Percentiles rank a stretch among this genome's conserved stretches.
phyloP scores from a whole-genome alignment of 140 eudicot genomes.

The Flaveria floridana region DNA sequence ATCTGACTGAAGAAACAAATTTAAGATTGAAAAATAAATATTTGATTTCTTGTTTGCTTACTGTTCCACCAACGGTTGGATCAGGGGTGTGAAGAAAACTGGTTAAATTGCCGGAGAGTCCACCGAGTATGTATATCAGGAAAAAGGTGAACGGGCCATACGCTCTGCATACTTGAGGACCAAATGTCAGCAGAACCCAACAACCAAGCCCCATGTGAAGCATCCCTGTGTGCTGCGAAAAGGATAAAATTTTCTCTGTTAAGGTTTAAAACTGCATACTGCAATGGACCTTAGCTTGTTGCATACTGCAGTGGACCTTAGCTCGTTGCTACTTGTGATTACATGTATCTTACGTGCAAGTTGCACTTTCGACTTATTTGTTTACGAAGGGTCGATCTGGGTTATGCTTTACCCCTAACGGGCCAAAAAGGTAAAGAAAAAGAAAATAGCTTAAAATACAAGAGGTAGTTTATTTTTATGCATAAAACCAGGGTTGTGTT shows the following conservation, averaged over 20 bases:
- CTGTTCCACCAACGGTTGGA: constrained; percentile 92
- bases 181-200: constrained; percentile 74
- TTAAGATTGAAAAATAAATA: not conserved
- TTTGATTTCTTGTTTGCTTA: constrained; percentile 39
- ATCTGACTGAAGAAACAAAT: constrained; percentile 4
- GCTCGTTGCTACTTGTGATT: constrained; percentile 1
- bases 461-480: not conserved
- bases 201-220: constrained; percentile 59
- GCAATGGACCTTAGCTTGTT: constrained; percentile 12
- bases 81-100: constrained; percentile 87
- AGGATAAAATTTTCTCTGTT: not conserved
- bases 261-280: not conserved
- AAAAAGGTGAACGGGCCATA: constrained; percentile 78
- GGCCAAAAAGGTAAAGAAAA: not conserved
- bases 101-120: constrained; percentile 75
- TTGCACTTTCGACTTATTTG: not conserved
- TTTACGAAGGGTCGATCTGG: not conserved
- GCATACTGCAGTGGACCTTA: not conserved
- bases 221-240: constrained; percentile 75
- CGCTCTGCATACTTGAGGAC: constrained; percentile 64
- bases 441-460: not conserved
- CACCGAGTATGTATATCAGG: constrained; percentile 81
- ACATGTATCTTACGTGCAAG: not conserved
- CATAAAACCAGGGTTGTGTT: not conserved
- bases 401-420: not conserved